These are phyloP conservation scores for Talaromyces proteolyticus DNA, from an alignment of 495 filamentous ascomycete genomes.

Conservation along the genomic window DNA sequence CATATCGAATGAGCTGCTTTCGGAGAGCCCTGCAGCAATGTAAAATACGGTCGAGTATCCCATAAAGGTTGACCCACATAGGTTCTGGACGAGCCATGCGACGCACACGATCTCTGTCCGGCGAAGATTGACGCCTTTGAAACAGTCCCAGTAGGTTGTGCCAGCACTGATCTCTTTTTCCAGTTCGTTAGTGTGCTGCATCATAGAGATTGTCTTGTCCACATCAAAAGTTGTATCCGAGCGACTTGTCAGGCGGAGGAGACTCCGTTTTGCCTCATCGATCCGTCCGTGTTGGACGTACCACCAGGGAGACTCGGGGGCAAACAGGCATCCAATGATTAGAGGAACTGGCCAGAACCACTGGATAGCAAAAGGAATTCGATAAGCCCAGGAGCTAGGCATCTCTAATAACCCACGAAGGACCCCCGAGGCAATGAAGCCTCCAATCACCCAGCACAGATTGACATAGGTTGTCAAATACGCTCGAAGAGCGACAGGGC, in stretches of 20 bases:
- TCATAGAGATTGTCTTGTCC: slow-evolving; percentile 66
- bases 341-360: slow-evolving; percentile 72
- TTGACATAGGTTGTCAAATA: slow-evolving; percentile 71
- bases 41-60: slow-evolving; percentile 69
- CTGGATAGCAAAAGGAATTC: slow-evolving; percentile 60
- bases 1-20: slow-evolving; percentile 53
- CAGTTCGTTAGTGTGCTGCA: slow-evolving; percentile 63
- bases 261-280: slow-evolving; percentile 52
- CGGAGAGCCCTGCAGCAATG: slow-evolving; percentile 55
- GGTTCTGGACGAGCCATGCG: slow-evolving; percentile 67
- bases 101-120: slow-evolving; percentile 67
- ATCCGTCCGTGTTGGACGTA: slow-evolving; percentile 57
- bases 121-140: slow-evolving; percentile 60
- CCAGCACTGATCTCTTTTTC: slow-evolving; percentile 55
- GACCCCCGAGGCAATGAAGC: slow-evolving; percentile 61
- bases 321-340: slow-evolving; percentile 54
- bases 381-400: slow-evolving; percentile 50
- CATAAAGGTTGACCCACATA: slow-evolving; percentile 65
- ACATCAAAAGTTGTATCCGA: slow-evolving; percentile 50
- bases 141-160: slow-evolving; percentile 61
- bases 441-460: slow-evolving; percentile 69
- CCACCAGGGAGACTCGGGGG: slow-evolving; percentile 73
- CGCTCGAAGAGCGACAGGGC: slow-evolving; percentile 58
- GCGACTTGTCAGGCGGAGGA: slow-evolving; percentile 51
- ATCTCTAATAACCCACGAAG: slow-evolving; percentile 48